phyloP scores from a whole-genome alignment of 495 filamentous ascomycete species.

The Pyronema omphalodes region DNA sequence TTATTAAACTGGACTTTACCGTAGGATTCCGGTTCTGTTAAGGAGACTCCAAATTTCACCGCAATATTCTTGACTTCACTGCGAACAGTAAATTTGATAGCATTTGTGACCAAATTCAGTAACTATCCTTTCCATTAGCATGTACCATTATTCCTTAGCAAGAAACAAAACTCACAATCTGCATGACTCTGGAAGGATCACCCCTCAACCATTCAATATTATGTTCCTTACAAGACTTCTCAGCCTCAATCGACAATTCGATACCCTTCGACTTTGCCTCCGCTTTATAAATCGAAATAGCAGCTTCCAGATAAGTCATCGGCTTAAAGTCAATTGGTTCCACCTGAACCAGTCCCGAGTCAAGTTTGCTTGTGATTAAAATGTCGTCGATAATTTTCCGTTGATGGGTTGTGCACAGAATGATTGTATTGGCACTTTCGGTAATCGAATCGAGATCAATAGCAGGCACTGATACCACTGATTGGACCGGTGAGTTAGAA shows the following conservation, averaged over 20 bases:
- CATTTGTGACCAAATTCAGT: conserved; percentile 2
- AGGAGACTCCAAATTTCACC: conserved; percentile 39
- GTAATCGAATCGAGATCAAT: conserved; percentile 35
- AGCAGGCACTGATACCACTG: neutral
- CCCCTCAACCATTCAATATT: conserved; percentile 47
- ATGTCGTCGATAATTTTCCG: conserved; percentile 68
- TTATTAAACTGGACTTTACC: conserved; percentile 25
- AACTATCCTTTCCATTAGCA: neutral
- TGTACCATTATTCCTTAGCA: too few species aligned
- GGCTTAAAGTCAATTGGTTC: conserved; percentile 49
- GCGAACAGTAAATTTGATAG: conserved; percentile 54
- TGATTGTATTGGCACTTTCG: conserved; percentile 58
- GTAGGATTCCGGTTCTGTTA: conserved; percentile 25
- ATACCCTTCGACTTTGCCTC: conserved; percentile 52
- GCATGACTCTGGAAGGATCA: conserved; percentile 52
- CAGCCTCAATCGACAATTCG: conserved; percentile 40
- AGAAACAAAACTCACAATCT: conserved; percentile 29
- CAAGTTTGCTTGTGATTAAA: conserved; percentile 60
- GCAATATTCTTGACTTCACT: conserved; percentile 29
- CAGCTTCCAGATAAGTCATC: conserved; percentile 42
- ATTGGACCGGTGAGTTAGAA: too few species aligned
- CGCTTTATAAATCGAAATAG: conserved; percentile 54
- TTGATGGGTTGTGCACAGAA: conserved; percentile 56
- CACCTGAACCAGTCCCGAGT: conserved; percentile 50
- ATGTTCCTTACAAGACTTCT: conserved; percentile 36